A percentile compares a stretch with the other conserved stretches of the same genome.
These are phyloP conservation scores for Penicillium maclennaniae DNA, from an alignment of 495 filamentous ascomycete species.

Conservation along the genomic window DNA sequence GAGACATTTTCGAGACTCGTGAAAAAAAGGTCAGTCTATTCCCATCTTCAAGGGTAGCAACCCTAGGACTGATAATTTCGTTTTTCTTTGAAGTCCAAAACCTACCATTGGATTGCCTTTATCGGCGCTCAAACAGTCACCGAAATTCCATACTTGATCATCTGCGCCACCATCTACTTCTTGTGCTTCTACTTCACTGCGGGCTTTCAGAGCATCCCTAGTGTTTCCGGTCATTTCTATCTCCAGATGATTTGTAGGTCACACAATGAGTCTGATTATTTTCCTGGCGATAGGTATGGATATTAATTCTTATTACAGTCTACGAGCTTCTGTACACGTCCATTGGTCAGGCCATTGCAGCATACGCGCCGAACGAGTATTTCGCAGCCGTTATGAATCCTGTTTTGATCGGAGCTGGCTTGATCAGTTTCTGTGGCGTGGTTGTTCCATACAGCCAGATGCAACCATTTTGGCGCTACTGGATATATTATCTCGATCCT, in stretches of 20 bases:
- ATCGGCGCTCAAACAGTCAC: slow-evolving; percentile 46
- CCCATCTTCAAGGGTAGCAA: slow-evolving; percentile 54
- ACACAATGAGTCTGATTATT: neutral
- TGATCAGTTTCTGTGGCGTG: slow-evolving; percentile 55
- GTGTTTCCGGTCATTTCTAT: slow-evolving; percentile 45
- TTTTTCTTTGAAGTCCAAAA: slow-evolving; percentile 54
- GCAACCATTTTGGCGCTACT: slow-evolving; percentile 56
- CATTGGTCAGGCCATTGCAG: slow-evolving; percentile 46
- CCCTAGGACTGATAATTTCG: slow-evolving; percentile 44
- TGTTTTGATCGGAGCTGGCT: slow-evolving; percentile 45
- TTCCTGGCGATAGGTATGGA: too few relatives aligned
- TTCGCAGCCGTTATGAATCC: slow-evolving; percentile 53
- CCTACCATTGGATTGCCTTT: slow-evolving; percentile 45
- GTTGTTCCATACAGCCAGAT: slow-evolving; percentile 50
- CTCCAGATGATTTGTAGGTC: slow-evolving; percentile 46
- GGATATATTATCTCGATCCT: slow-evolving; percentile 55
- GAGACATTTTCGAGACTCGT: slow-evolving; percentile 66
- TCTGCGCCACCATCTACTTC: slow-evolving; percentile 56
- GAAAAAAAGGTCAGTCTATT: slow-evolving; percentile 56
- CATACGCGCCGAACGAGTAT: slow-evolving; percentile 53
- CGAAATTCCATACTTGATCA: slow-evolving; percentile 57
- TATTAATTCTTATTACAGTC: slow-evolving; percentile 18
- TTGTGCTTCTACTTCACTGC: slow-evolving; percentile 57
- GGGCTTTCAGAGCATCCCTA: slow-evolving; percentile 42
- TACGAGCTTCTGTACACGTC: slow-evolving; percentile 47